Base-by-base conservation (phyloP, 1,284 basidiomycete species). In the Uromyces viciae-fabae region DNA sequence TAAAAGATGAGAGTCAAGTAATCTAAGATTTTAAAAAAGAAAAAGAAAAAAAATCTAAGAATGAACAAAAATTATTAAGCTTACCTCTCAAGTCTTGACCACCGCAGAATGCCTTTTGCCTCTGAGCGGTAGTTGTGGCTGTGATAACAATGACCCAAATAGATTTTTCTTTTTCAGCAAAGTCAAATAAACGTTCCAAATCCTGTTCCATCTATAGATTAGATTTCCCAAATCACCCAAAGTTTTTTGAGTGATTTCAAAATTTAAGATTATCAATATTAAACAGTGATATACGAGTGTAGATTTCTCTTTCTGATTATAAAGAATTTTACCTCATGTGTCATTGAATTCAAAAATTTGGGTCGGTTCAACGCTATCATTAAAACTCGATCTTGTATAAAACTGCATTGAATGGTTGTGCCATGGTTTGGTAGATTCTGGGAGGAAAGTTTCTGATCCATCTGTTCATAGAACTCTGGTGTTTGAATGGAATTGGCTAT, bases 101-200 rank as follows among this genome's bases (percentile, higher is more conserved):
- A 1, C 93, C 92, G 83, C 93, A 94, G 86, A 94, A 95, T 0
- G 90, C 86, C 60, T 90, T 89, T 3, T 92, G 92, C 0, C 49
- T n/a, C 5, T 38, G 36, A 2, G 75, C 49, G 3, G 22, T 40
- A 40, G 8, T 28, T 81, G 89, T 89, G 17, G 93, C 93, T 38
- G 93, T 93, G 58, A 95, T 84, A 84, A 95, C 88, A 54, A 89
- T 89, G 14, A 92, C 91, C 92, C 93, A 94, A 5, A 94, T 86
- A 43, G 88, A 87, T 2, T 90, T 89, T 82, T 93, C 91, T 1
- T 89, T 86, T 83, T 94, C 92, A 83, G 93, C 93, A 92, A 92
- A 94, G 82, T 91, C 88, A 56, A 94, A 86, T 0, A 92, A 85
- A 1, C 82, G 84, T 74, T 88, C 86, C 46, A 94, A 85, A 84